phyloP scores from a whole-genome alignment of 1,284 basidiomycete species.

The Cutaneotrichosporon sp. region DNA sequence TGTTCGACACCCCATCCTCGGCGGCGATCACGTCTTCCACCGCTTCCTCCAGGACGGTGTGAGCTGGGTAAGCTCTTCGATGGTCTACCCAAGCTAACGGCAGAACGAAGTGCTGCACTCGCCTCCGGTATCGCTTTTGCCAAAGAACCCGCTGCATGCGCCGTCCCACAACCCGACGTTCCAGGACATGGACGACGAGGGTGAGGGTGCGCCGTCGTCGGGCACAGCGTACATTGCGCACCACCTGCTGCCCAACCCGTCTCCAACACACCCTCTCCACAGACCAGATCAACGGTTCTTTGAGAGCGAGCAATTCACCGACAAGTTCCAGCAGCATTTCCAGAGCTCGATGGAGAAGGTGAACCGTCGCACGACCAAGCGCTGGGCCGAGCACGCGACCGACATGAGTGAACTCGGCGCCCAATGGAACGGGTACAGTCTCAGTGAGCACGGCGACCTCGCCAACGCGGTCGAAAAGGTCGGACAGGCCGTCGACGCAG shows the following conservation, averaged over 20 bases:
- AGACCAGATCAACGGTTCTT: conserved; percentile 88
- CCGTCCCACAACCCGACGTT: conserved; percentile 86
- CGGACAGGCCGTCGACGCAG: conserved; percentile 91
- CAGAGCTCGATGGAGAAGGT: conserved; percentile 92
- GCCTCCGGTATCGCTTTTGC: conserved; percentile 79
- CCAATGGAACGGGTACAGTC: conserved; percentile 88
- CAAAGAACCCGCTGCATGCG: conserved; percentile 92
- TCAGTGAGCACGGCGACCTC: conserved; percentile 54
- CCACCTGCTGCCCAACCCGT: conserved; percentile 71
- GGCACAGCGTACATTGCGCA: conserved; percentile 46
- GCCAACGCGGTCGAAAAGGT: conserved; percentile 47
- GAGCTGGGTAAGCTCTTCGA: conserved; percentile 67
- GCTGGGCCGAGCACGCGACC: conserved; percentile 87
- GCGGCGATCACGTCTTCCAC: conserved; percentile 90
- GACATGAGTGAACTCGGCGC: conserved; percentile 95
- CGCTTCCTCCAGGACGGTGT: conserved; percentile 92
- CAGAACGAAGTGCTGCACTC: conserved; percentile 86
- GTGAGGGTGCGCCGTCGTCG: conserved; percentile 22
- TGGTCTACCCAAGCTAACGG: neutral
- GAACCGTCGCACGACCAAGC: conserved; percentile 80
- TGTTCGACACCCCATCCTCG: conserved; percentile 83
- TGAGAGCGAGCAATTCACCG: conserved; percentile 94
- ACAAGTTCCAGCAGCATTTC: conserved; percentile 90
- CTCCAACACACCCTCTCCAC: conserved; percentile 75
- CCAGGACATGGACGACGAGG: conserved; percentile 34